A percentile compares a stretch with the other conserved stretches of the same genome.
These are phyloP conservation scores for Camelina sativa DNA, from an alignment of 345 rosid species.

Conservation along the genomic window DNA sequence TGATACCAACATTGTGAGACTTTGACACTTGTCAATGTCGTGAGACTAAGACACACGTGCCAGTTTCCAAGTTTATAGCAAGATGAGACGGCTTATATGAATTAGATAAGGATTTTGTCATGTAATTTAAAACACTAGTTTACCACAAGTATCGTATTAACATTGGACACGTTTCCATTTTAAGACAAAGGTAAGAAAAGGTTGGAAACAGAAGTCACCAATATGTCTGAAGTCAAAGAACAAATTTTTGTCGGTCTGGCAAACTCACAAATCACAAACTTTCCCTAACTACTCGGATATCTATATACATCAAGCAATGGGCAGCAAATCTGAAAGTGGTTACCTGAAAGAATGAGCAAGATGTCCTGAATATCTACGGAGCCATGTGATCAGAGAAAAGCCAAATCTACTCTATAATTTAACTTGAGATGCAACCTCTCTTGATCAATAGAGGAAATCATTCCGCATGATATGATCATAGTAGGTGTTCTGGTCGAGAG, in stretches of 20 bases:
- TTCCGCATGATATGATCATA: constrained; percentile 63
- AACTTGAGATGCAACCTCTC: constrained; percentile 93
- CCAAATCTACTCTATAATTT: constrained; percentile 88
- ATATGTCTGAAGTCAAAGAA: constrained; percentile 29
- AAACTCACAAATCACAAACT: constrained; percentile 5
- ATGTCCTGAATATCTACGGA: constrained; percentile 68
- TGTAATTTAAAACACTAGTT: too few species aligned
- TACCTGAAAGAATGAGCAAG: constrained; percentile 66
- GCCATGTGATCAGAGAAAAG: constrained; percentile 75
- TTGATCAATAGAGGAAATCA: constrained; percentile 76
- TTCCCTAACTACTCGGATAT: background rate
- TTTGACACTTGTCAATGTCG: constrained; percentile 17
- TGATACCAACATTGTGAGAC: background rate
- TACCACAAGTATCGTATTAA: background rate
- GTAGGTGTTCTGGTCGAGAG: constrained; percentile 95
- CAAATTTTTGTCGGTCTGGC: constrained; percentile 18
- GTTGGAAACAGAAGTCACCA: background rate
- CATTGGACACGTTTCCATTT: background rate
- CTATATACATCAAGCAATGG: constrained; percentile 47
- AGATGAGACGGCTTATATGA: too few species aligned
- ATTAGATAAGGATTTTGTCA: too few species aligned
- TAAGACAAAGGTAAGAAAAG: background rate
- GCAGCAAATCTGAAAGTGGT: constrained; percentile 53
- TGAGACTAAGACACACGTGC: constrained; percentile 33
- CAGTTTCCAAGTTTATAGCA: background rate